A percentile compares a stretch with the other conserved stretches of the same genome.
Evolutionary conservation across 495 filamentous ascomycete species (phyloP).

Genomic region (Penicilliopsis zonata): DNA sequence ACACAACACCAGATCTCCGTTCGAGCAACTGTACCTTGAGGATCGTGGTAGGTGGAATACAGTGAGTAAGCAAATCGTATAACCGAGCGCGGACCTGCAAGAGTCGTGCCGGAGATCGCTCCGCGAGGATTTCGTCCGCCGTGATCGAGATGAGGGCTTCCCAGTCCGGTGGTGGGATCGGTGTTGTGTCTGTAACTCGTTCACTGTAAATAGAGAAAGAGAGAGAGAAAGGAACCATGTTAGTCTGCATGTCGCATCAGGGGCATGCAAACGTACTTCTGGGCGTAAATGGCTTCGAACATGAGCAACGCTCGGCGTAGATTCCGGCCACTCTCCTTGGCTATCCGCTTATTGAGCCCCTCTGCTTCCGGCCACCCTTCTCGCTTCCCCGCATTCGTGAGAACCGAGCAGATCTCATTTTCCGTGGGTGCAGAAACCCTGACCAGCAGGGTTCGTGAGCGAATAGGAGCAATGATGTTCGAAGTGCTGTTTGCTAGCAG

Average conservation of each 20-base stretch:
- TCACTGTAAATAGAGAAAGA: slow-evolving; percentile 43
- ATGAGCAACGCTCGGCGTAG: slow-evolving; percentile 81
- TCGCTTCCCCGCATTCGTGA: slow-evolving; percentile 59
- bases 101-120: slow-evolving; percentile 78
- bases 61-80: slow-evolving; percentile 92
- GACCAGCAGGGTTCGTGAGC: slow-evolving; percentile 78
- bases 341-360: slow-evolving; percentile 69
- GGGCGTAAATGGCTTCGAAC: slow-evolving; percentile 92
- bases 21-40: slow-evolving; percentile 48
- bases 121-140: slow-evolving; percentile 81
- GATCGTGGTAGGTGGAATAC: slow-evolving; percentile 87
- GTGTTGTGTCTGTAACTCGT: slow-evolving; percentile 75
- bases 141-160: slow-evolving; percentile 79
- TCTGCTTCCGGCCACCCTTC: slow-evolving; percentile 64
- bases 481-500: slow-evolving; percentile 87
- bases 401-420: slow-evolving; percentile 65
- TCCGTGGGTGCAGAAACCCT: slow-evolving; percentile 84
- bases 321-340: slow-evolving; percentile 85
- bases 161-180: slow-evolving; percentile 92
- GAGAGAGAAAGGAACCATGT: background rate
- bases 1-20: background rate
- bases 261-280: slow-evolving; percentile 53
- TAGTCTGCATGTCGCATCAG: slow-evolving; percentile 5
- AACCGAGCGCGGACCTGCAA: slow-evolving; percentile 81
- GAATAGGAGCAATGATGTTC: slow-evolving; percentile 95